Base-by-base conservation (phyloP, 495 filamentous ascomycete genomes). In the Neurospora pannonica region DNA sequence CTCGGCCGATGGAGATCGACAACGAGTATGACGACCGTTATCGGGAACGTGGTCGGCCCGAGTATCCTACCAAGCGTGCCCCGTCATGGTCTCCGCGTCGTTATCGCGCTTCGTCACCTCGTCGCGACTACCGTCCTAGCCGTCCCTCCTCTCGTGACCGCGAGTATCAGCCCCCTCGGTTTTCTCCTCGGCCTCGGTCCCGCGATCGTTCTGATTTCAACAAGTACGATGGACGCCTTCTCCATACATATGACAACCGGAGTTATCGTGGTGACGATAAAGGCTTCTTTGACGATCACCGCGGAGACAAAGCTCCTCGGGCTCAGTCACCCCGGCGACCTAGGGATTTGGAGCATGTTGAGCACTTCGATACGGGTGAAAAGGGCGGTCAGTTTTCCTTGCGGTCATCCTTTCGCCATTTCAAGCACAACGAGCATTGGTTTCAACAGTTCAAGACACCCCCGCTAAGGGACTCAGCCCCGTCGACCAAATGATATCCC, bases 121-220 rank as follows among this genome's bases (percentile, higher is more conserved):
- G 38, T 62, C 71, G 75, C 9, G 60, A 76, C 31, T 60, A 74
- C 15, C 74, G 72, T 28, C 71, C 43, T 10, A 79, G 75, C 69
- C 54, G 54, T 67, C 74, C 78, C 9, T 42, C 77, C 10, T 46
- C 75, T 34, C 77, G 78, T n/a, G 75, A 77, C 4, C 76, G 77
- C 38, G 75, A 76, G 0, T 76, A 73, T 24, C 76, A 77, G 4
- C 73, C 72, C 48, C 43, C 38, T n/a, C 76, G 76, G 17, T 70
- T 38, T 21, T 75, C 74, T 39, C 39, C 39, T 19, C 6, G 36
- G 39, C 38, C 38, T 67, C 28, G 54, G 28, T 34, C 46, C 5
- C 77, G 78, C 31, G 40, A 34, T 19, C 76, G 71, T 19, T 71
- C 69, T 37, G 75, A 79, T 19, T 48, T 75, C n/a, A 76, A 78